These are phyloP conservation scores for Verticillium dahliae DNA, from an alignment of 2,329 filamentous ascomycete genomes.

Conservation along the genomic window DNA sequence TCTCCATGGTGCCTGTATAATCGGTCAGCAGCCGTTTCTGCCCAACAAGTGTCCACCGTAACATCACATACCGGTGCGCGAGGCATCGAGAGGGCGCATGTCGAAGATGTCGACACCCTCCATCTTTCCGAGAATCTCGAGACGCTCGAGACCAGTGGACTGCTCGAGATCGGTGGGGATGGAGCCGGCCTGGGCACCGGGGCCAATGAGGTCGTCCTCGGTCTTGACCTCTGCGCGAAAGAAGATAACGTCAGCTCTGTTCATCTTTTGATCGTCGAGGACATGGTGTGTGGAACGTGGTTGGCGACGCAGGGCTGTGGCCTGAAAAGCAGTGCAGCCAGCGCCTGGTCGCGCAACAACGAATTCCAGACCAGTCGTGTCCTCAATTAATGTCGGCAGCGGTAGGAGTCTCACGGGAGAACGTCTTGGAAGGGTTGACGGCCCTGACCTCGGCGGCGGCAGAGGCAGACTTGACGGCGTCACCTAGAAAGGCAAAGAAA, in stretches of 20 bases:
- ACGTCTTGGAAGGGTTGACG: slow-evolving; percentile 36
- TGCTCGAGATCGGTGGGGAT: slow-evolving; percentile 94
- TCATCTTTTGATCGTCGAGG: not conserved
- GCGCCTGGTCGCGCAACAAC: slow-evolving; percentile 1
- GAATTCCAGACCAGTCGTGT: not conserved
- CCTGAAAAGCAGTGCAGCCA: not conserved
- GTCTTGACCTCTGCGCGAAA: slow-evolving; percentile 65
- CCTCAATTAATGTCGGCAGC: slow-evolving; percentile 5
- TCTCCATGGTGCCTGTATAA: slow-evolving; percentile 69
- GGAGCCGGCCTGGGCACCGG: slow-evolving; percentile 75
- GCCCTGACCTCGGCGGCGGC: slow-evolving; percentile 2
- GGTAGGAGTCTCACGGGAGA: slow-evolving; percentile 35
- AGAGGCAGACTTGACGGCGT: slow-evolving; percentile 32
- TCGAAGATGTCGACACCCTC: slow-evolving; percentile 97
- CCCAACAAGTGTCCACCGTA: not conserved
- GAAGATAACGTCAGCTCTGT: not conserved
- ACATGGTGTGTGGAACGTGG: not conserved
- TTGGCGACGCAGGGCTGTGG: slow-evolving; percentile 2
- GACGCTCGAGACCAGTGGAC: slow-evolving; percentile 92
- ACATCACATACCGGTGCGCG: slow-evolving; percentile 61
- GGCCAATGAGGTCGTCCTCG: slow-evolving; percentile 75
- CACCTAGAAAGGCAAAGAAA: slow-evolving; percentile 18
- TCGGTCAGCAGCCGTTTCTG: not conserved
- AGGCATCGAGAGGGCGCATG: slow-evolving; percentile 92
- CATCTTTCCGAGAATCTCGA: slow-evolving; percentile 99